phyloP scores from a whole-genome alignment of 768 basidiomycete species.

The Exsudoporus frostii region DNA sequence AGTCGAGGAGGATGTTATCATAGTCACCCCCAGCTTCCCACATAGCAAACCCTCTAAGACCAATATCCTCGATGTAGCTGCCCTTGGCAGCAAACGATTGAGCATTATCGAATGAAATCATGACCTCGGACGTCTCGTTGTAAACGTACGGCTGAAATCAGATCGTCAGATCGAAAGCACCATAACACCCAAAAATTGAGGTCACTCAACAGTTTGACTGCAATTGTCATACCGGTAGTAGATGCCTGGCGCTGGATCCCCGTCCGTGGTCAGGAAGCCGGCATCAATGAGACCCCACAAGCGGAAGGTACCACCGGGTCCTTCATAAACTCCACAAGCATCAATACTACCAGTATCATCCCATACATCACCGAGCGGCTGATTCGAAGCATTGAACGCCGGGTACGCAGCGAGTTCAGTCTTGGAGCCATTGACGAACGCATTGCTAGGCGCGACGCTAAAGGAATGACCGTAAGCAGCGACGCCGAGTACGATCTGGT shows the following conservation, averaged over 20 bases:
- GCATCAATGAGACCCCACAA: slow-evolving; percentile 59
- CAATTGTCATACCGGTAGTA: slow-evolving; percentile 59
- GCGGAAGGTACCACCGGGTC: slow-evolving; percentile 51
- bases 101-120: slow-evolving; percentile 65
- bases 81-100: slow-evolving; percentile 62
- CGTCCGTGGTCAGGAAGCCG: slow-evolving; percentile 45
- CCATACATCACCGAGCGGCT: slow-evolving; percentile 57
- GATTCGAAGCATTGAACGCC: slow-evolving; percentile 41
- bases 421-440: slow-evolving; percentile 34
- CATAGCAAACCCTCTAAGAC: slow-evolving; percentile 64
- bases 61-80: slow-evolving; percentile 47
- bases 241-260: slow-evolving; percentile 42
- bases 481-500: slow-evolving; percentile 75
- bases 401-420: slow-evolving; percentile 46
- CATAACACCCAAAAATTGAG: neutral
- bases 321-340: slow-evolving; percentile 48
- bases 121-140: slow-evolving; percentile 49
- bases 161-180: neutral
- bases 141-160: slow-evolving; percentile 62
- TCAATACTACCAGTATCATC: slow-evolving; percentile 47
- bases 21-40: slow-evolving; percentile 73
- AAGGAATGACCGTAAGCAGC: slow-evolving; percentile 82
- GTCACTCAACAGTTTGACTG: slow-evolving; percentile 62
- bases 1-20: slow-evolving; percentile 56
- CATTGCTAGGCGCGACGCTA: slow-evolving; percentile 36